Conservation (phyloP, 305 asterid genomes). For the Rubia balearica region DNA sequence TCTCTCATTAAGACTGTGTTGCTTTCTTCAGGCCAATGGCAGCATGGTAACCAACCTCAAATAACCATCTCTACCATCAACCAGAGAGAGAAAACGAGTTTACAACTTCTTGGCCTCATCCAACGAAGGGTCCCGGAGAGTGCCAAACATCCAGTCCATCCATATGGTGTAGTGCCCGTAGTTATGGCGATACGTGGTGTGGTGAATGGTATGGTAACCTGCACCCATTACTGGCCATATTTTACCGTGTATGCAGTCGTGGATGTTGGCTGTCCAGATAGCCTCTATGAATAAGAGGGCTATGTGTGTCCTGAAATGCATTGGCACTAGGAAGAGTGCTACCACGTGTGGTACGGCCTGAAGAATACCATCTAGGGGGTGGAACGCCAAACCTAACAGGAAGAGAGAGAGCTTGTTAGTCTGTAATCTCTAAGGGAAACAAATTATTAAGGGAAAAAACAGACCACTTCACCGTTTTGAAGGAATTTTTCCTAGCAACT, state of each 20-base stretch:
- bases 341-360: constrained; percentile 84
- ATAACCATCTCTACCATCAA: not conserved
- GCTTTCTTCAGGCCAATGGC: too few relatives aligned
- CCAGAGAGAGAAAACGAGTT: not conserved
- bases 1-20: too few relatives aligned
- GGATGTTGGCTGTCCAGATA: constrained; percentile 93
- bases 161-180: constrained; percentile 92
- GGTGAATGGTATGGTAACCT: constrained; percentile 94
- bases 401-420: constrained; percentile 10
- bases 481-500: not conserved
- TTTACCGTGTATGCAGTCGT: constrained; percentile 88
- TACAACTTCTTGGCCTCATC: constrained; percentile 60
- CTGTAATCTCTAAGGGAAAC: not conserved
- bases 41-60: not conserved
- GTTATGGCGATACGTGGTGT: constrained; percentile 92
- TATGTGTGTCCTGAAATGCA: constrained; percentile 71
- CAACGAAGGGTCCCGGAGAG: constrained; percentile 77
- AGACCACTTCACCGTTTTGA: not conserved
- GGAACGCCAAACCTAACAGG: constrained; percentile 74
- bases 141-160: constrained; percentile 99
- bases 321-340: constrained; percentile 71
- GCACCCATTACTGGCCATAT: constrained; percentile 98
- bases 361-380: constrained; percentile 88
- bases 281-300: constrained; percentile 70
- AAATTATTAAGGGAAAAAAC: not conserved